Conservation (phyloP, 2,329 filamentous ascomycete species). For the Lachnellula willkommii region DNA sequence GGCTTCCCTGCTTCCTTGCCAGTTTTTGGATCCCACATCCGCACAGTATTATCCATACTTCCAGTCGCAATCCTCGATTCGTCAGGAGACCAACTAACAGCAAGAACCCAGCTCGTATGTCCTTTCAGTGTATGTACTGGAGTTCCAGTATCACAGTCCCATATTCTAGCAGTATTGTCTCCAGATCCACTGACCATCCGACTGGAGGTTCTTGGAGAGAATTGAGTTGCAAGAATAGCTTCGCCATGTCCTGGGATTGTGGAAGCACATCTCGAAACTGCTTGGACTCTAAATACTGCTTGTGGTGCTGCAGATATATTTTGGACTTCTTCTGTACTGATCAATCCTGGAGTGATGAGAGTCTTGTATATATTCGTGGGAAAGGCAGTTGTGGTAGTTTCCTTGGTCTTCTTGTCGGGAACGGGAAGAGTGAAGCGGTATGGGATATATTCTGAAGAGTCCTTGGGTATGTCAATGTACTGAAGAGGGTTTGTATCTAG, state of each 20-base stretch:
- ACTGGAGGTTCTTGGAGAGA: constrained; percentile 72
- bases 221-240: constrained; percentile 79
- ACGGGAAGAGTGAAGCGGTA: constrained; percentile 58
- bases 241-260: constrained; percentile 88
- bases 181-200: constrained; percentile 83
- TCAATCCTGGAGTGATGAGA: constrained; percentile 35
- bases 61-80: constrained; percentile 77
- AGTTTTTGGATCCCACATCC: constrained; percentile 80
- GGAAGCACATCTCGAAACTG: constrained; percentile 83
- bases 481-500: neutral
- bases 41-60: constrained; percentile 87
- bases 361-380: constrained; percentile 41
- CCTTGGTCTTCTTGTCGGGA: constrained; percentile 33
- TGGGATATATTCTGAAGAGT: constrained; percentile 56
- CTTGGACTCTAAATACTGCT: constrained; percentile 88
- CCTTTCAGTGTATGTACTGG: constrained; percentile 80
- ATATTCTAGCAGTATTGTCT: constrained; percentile 85
- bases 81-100: constrained; percentile 82
- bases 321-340: constrained; percentile 34
- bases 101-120: constrained; percentile 85
- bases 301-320: constrained; percentile 66
- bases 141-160: constrained; percentile 92
- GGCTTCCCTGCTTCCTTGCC: constrained; percentile 65
- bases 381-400: constrained; percentile 37
- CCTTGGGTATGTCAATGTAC: constrained; percentile 35